Evolutionary conservation across 2,329 filamentous ascomycete genomes (phyloP), one percentile per base, ranked within the genome.

Genomic region (Zymoseptoria ardabiliae): DNA sequence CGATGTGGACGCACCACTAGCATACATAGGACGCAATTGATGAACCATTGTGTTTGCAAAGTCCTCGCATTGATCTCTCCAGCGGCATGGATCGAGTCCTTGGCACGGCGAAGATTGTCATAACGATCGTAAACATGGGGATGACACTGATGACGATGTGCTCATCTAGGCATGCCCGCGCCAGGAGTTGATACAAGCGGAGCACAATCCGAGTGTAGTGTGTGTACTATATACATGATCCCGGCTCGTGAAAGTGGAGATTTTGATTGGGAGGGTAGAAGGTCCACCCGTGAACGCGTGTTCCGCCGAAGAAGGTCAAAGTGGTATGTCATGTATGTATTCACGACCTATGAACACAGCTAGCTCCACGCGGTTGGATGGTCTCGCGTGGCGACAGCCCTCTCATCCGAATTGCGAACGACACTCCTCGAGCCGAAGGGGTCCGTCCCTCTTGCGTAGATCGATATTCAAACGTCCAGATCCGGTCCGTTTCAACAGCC

Each of bases 1-100:
- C 22, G 30, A 54, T 35, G 53, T 35, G 41, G 35, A 45, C 35
- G 35, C 4, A 41, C 17, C 13, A 11, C 4, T 45, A 45, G n/a
- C 21, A 25, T 30, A 25, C 41, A 54, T 54, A 54, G 53, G 19
- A 54, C 53, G n/a, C 53, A 35, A 54, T 54, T 54, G 53, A 54
- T 41, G 53, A 54, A 54, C 53, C 30, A 54, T 54, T 54, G 35
- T 22, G 55, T 22, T 21, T 45, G 55, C 55, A 58, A 19, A 52
- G 21, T 35, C 54, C 54, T 56, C 55, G 55, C 58, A 53, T 23
- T 58, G 19, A 55, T 54, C 11, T 35, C 23, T 28, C 25, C 25
- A 28, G 25, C 25, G 25, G 25, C 52, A 59, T 58, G 30, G 11
- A 48, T 52, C 10, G 52, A 48, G 45, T 28, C 13, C 45, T 19